phyloP scores from a whole-genome alignment of 345 rosid genomes.

The Anastatica hierochuntica region DNA sequence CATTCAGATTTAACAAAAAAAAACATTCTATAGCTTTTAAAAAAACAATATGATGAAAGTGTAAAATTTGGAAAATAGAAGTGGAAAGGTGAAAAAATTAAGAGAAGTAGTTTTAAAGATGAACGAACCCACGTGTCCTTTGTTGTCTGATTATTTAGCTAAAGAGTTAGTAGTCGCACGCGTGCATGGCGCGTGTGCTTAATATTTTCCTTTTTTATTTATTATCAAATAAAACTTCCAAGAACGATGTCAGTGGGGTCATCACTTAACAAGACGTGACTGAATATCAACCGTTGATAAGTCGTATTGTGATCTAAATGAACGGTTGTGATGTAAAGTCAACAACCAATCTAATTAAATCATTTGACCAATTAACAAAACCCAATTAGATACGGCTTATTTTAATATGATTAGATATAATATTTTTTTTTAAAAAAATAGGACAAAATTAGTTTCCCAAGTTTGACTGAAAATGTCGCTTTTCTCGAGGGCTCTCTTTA shows the following conservation, averaged over 20 bases:
- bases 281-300: slow-evolving; percentile 18
- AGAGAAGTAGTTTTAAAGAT: slow-evolving; percentile 21
- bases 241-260: slow-evolving; percentile 23
- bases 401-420: slow-evolving; percentile 2
- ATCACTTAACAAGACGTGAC: not conserved
- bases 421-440: not conserved
- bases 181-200: slow-evolving; percentile 32
- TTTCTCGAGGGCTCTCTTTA: slow-evolving; percentile 49
- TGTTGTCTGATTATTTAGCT: slow-evolving; percentile 5
- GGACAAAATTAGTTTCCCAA: slow-evolving; percentile 33
- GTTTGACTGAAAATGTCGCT: slow-evolving; percentile 73
- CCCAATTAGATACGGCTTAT: slow-evolving; percentile 13
- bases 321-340: slow-evolving; percentile 26
- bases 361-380: slow-evolving; percentile 29
- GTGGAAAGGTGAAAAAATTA: not conserved
- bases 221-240: too few species aligned
- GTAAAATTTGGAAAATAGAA: not conserved
- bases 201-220: not conserved
- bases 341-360: slow-evolving; percentile 34
- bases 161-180: slow-evolving; percentile 22
- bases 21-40: too few species aligned
- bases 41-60: too few species aligned
- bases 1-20: too few species aligned
- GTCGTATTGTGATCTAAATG: not conserved
- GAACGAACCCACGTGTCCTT: slow-evolving; percentile 26